Evolutionary conservation across 192 early-diverging fungal species (phyloP), one percentile per base, ranked within the genome.

Genomic region (Podila horticola): DNA sequence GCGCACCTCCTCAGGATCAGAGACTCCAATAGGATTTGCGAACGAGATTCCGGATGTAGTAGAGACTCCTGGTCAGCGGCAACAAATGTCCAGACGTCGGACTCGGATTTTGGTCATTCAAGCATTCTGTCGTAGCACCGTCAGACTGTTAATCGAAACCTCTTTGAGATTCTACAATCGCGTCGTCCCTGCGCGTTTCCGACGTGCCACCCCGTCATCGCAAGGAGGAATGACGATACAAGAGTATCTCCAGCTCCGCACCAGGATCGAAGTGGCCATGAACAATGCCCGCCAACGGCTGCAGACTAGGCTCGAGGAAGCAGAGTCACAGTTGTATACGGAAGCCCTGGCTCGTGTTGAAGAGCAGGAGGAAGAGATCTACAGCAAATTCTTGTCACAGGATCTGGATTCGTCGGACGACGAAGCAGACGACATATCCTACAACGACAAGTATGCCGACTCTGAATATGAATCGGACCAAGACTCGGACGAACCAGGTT

Each of bases 1-100:
- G 20, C 41, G 55, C 13, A 26, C 36, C 0, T 34, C 24, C 24
- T 49, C 24, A 11, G 36, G 2, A 17, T 41, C 15, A 5, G 29
- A 22, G 20, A 26, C 52, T 1, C 10, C 62, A 4, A 50, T 71
- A 45, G 77, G 77, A 61, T 72, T 73, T n/a, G 11, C 70, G 8
- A 81, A 81, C 58, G 77, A 81, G 49, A 64, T 81, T 57, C 33
- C 60, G 8, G 77, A 81, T 63, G 31, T 38, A 22, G 71, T 81
- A 4, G 77, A 81, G 29, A 64, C 61, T 7, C 71, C 77, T 5
- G 57, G 66, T 12, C 71, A 73, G 62, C 59, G 77, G 6, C 70
- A 81, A 9, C 71, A 36, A 34, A 66, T 69, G 8, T 73, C 77
- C 1, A 33, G 77, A 33, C 69, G 70, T 15, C 71, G 66, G 15